These are phyloP conservation scores for Populus alba DNA, from an alignment of 345 rosid genomes.

Conservation along the genomic window DNA sequence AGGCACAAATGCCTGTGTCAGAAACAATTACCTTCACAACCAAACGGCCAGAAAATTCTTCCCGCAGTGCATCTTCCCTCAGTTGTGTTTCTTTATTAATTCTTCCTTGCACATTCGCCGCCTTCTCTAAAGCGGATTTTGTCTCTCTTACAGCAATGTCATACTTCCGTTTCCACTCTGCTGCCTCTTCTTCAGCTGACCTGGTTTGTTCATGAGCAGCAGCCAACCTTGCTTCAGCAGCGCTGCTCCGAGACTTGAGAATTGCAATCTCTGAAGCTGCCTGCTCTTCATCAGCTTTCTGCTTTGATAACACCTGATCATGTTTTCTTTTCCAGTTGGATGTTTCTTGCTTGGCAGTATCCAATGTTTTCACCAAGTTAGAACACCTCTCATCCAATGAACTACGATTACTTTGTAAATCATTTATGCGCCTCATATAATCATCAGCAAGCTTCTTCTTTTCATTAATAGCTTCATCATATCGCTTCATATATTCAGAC, in stretches of 20 bases:
- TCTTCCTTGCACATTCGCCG: slow-evolving; percentile 78
- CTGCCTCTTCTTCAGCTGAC: slow-evolving; percentile 89
- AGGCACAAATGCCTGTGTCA: not conserved
- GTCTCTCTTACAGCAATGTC: slow-evolving; percentile 86
- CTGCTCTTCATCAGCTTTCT: slow-evolving; percentile 78
- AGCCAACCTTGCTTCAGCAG: slow-evolving; percentile 94
- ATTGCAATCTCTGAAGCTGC: slow-evolving; percentile 65
- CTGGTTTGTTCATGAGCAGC: slow-evolving; percentile 87
- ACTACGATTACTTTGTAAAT: slow-evolving; percentile 70
- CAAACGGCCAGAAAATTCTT: slow-evolving; percentile 57
- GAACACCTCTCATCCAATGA: slow-evolving; percentile 81
- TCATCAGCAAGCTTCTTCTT: slow-evolving; percentile 88
- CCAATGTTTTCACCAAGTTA: slow-evolving; percentile 66
- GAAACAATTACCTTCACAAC: slow-evolving; percentile 56
- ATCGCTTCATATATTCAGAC: slow-evolving; percentile 83
- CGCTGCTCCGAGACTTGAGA: slow-evolving; percentile 76
- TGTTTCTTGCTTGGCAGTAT: slow-evolving; percentile 66
- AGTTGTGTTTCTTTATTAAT: slow-evolving; percentile 67
- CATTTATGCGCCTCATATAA: slow-evolving; percentile 64
- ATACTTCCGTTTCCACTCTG: slow-evolving; percentile 92
- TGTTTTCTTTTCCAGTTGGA: slow-evolving; percentile 74
- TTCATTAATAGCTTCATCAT: slow-evolving; percentile 89
- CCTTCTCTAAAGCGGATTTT: slow-evolving; percentile 88
- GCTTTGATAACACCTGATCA: slow-evolving; percentile 59
- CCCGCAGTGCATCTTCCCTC: slow-evolving; percentile 87